Conservation (phyloP, 192 early-diverging fungal genomes). For the Allomyces arbusculus region DNA sequence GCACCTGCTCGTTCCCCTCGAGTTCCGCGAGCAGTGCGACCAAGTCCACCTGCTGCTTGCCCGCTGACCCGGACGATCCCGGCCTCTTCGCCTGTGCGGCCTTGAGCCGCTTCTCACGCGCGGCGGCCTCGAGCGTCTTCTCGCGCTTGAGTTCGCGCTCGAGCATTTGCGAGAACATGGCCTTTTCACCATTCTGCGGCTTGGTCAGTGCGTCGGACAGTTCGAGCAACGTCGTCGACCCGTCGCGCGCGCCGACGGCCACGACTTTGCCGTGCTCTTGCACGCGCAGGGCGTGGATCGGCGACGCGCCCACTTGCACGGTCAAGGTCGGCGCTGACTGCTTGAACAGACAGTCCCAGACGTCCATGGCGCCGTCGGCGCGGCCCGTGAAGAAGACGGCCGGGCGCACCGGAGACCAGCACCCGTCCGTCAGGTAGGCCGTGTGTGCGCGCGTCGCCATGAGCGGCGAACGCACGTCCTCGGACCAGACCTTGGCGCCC, state of each 20-base stretch:
- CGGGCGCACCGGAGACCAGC: constrained; percentile 33
- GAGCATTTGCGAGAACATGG: constrained; percentile 36
- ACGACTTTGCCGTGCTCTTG: constrained; percentile 36
- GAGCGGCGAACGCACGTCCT: constrained; percentile 35
- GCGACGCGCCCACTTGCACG: constrained; percentile 25
- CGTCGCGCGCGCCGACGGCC: constrained; percentile 29
- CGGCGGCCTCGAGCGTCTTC: constrained; percentile 32
- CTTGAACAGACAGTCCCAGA: constrained; percentile 39
- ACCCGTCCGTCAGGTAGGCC: constrained; percentile 32
- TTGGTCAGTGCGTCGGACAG: constrained; percentile 25
- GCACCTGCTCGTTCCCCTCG: constrained; percentile 14
- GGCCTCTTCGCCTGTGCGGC: constrained; percentile 23
- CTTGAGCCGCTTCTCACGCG: constrained; percentile 35
- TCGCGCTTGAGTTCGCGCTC: constrained; percentile 39
- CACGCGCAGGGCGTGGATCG: constrained; percentile 31
- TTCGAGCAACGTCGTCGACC: constrained; percentile 28
- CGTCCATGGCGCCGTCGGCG: constrained; percentile 32
- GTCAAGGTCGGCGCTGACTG: constrained; percentile 35
- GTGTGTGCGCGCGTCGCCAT: constrained; percentile 25
- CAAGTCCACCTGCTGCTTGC: constrained; percentile 4
- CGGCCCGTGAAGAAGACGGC: constrained; percentile 35
- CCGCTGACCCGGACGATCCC: constrained; percentile 10
- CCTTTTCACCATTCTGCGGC: constrained; percentile 31
- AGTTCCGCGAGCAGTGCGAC: neutral
- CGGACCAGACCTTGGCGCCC: constrained; percentile 35